Base-by-base conservation (phyloP, 306 rosid genomes). In the Castanea mollissima region DNA sequence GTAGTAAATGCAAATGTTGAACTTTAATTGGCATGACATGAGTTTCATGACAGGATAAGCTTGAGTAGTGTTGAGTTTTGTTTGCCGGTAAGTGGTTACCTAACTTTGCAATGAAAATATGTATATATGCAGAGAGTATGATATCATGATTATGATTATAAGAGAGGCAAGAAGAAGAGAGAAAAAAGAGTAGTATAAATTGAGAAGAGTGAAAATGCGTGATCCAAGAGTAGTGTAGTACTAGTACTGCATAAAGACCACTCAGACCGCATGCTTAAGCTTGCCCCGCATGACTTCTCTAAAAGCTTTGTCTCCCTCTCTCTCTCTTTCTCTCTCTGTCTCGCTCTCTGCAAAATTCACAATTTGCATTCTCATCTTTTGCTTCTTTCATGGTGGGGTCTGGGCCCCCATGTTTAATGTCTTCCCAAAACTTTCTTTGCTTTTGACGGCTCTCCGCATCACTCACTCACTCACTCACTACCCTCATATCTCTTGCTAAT, bases 391-490 rank as follows among this genome's bases (percentile, higher is more conserved):
- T 14, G 41, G 38, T 27, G 38, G 38, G 69, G 19, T 15, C 29
- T 11, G 46, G 46, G 46, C 12, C 46, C 46, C 12, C 46, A 41
- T 41, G 46, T 41, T 41, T 41, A 41, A 41, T 41, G 46, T 41
- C 69, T 5, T 2, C 34, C n/a, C 38, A 6, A 5, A 11, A 3
- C 29, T 15, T 13, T 15, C 18, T 62, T 62, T 62, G 2, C 38
- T 62, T 62, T 15, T 13, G 38, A 59, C 65, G 65, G 65, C 65
- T 62, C 69, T 62, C 69, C 41, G n/a, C 69, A 29, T 63, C 69
- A 29, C 69, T 29, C 46, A 41, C 46, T 41, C 46, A 8, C 46
- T 41, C 27, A 41, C 3, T 41, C 46, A 41, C 46, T 41, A 0
- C 46, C 11, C 46, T 41, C 8, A 41, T 41, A 8, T 41, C 8